Base-by-base conservation (phyloP, 2,329 filamentous ascomycete species). In the Colletotrichum sansevieriae region DNA sequence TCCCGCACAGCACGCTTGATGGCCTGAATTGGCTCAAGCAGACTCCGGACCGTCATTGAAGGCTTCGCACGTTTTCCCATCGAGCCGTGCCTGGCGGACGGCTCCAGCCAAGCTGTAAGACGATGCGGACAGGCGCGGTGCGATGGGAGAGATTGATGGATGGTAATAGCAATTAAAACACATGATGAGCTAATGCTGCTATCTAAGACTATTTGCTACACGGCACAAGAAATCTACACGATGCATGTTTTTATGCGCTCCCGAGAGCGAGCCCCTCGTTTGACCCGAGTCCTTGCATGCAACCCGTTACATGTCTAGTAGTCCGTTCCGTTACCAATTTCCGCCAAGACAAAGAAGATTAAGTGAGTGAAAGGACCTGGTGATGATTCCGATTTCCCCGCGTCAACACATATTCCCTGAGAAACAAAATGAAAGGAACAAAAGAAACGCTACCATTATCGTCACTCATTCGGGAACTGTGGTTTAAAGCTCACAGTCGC, bases 251-350 rank as follows among this genome's bases (percentile, higher is more conserved):
- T 62, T 51, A 35, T 44, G 65, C 65, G 47, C 65, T 44, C 65
- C 35, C 35, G 62, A 65, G 65, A 49, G 61, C 29, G 29, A 29
- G 7, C 65, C 55, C 61, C 55, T 47, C 3, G 33, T 65, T 55
- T 65, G 57, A 46, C 22, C 55, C 43, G 18, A 65, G 47, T 39
- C 65, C 47, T 44, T 41, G 62, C 65, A 65, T 68, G 62, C 62
- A 52, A 65, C 60, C 65, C 62, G 62, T 68, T 41, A 68, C 62
- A 68, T 60, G 62, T 60, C 43, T 54, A 68, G 60, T 54, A 68
- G 54, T 41, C 65, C 54, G 20, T 47, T 41, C 56, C 46, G 20
- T 8, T 39, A 37, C 55, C 41, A 25, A 29, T 29, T 65, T 55
- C 47, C 62, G 29, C 60, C 60, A 10, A 37, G 29, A 65, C 55